Evolutionary conservation across 805 yeast species (phyloP), one percentile per base, ranked within the genome.

Genomic region (Kuraishia piskuri): DNA sequence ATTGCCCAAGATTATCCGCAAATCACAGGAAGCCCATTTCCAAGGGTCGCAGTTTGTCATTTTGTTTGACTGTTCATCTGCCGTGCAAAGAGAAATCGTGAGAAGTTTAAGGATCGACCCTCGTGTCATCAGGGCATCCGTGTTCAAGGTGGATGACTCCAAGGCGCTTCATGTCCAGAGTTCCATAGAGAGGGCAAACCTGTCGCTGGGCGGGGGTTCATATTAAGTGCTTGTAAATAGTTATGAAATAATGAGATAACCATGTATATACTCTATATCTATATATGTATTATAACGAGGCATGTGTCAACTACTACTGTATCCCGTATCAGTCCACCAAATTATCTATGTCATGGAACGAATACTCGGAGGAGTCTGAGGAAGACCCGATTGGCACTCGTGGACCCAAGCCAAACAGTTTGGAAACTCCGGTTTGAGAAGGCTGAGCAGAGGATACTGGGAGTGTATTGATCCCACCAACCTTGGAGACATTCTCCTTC

Each of bases 41-140:
- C 91, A 89, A 66, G 98, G 97, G 2, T 84, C 86, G 55, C 91
- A 89, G 61, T 92, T 94, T 63, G 69, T 87, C 55, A 82, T 92
- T 83, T 75, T 88, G 21, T 94, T 92, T 66, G 98, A 94, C 66
- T 78, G 90, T 1, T 85, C 94, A 48, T 78, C 92, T 17, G 83
- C 86, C 40, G 97, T 89, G 8, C 97, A 92, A 68, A 79, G 84
- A 50, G 96, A 90, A 71, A 81, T 94, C 54, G 70, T 84, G 58
- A 79, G 96, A 70, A 82, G 94, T 3, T 71, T 92, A 58, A 83
- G 85, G 62, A 80, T 83, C 56, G 99, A 92, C 68, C 97, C 98
- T 25, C 85, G 98, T 71, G 86, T 94, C 57, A 80, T 92, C 55
- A 79, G 97, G 65, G 81, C 92, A 22, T 79, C 82, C 54, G 76